phyloP scores from a whole-genome alignment of 225 moss, liverwort and hornwort genomes.

The Pseudisothecium myosuroides region DNA sequence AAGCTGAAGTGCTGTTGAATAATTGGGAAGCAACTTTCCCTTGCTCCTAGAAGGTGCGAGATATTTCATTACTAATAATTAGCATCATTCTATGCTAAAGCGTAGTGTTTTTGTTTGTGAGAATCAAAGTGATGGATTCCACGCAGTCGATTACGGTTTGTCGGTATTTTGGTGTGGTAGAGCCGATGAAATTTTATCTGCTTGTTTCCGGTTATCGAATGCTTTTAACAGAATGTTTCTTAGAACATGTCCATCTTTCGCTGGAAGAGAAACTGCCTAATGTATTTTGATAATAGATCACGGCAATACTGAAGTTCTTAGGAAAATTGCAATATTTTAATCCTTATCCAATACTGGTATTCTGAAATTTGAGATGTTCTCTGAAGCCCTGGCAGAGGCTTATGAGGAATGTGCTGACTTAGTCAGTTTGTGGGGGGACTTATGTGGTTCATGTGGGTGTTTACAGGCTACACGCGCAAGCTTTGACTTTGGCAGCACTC shows the following conservation, averaged over 20 bases:
- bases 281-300: neutral
- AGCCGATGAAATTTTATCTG: neutral
- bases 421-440: neutral
- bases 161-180: neutral
- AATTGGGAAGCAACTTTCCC: neutral
- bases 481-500: constrained; percentile 62
- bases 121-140: neutral
- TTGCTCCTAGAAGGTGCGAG: neutral
- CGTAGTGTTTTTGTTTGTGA: neutral
- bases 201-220: neutral
- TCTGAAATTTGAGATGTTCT: neutral
- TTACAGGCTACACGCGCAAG: constrained; percentile 65
- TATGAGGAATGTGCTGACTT: neutral
- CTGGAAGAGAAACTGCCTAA: neutral
- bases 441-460: neutral
- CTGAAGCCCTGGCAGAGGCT: neutral
- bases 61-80: neutral
- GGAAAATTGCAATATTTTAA: neutral
- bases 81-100: neutral
- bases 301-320: too few species aligned
- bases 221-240: neutral
- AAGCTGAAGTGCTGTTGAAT: neutral
- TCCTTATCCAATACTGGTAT: neutral
- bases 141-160: neutral
- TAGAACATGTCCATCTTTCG: neutral